Percentiles rank a stretch among this genome's conserved stretches.
Conservation (phyloP, 352 stramenopile genomes). For the Phytophthora hybrid region DNA sequence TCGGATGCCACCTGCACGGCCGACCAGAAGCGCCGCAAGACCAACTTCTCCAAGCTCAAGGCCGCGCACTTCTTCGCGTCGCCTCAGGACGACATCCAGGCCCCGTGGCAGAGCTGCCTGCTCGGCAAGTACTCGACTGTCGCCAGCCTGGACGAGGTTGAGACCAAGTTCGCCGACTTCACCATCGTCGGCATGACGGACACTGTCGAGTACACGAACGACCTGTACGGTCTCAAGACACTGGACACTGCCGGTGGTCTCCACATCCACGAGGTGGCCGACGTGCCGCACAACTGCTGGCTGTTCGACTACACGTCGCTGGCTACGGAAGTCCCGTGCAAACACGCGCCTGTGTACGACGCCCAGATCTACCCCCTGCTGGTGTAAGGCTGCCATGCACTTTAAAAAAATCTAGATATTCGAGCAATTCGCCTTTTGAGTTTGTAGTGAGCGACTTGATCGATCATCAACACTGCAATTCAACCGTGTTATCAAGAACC, state of each 20-base stretch:
- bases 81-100: slow-evolving; percentile 47
- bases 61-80: slow-evolving; percentile 61
- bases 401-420: background rate
- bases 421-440: background rate
- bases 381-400: slow-evolving; percentile 31
- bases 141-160: slow-evolving; percentile 28
- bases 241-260: slow-evolving; percentile 37
- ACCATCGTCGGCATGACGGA: slow-evolving; percentile 41
- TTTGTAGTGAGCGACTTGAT: too few species aligned
- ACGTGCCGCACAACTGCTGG: slow-evolving; percentile 57
- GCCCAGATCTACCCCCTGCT: slow-evolving; percentile 44
- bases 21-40: slow-evolving; percentile 42
- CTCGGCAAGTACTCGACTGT: slow-evolving; percentile 56
- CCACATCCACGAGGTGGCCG: slow-evolving; percentile 32
- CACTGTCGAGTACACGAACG: slow-evolving; percentile 46
- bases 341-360: slow-evolving; percentile 41
- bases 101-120: slow-evolving; percentile 50
- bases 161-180: slow-evolving; percentile 45
- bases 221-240: slow-evolving; percentile 53
- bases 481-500: too few species aligned
- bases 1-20: slow-evolving; percentile 18
- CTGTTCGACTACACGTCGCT: slow-evolving; percentile 49
- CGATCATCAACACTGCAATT: too few species aligned
- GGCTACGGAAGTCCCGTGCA: slow-evolving; percentile 33
- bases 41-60: slow-evolving; percentile 54